Conservation (phyloP, 163 green algal species). For the Dunaliella salina region DNA sequence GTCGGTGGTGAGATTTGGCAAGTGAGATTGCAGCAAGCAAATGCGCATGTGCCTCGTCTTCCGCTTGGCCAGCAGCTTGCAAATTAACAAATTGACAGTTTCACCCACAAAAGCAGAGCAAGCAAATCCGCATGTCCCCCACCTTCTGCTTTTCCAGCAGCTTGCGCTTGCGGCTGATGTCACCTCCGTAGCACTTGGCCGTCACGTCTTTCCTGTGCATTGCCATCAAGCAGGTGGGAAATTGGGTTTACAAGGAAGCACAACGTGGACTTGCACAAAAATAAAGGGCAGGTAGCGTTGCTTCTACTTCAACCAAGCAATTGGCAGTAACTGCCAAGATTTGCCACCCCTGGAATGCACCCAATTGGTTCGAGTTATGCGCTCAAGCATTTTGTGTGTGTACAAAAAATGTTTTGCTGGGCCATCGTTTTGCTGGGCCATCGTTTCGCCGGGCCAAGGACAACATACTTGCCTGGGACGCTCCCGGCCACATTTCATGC, state of each 20-base stretch:
- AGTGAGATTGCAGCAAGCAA: no score
- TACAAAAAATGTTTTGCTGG: no score
- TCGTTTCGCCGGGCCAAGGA: no score
- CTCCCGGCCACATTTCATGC: no score
- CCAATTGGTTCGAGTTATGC: background rate
- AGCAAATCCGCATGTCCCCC: background rate
- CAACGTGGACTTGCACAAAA: background rate
- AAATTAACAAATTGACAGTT: no score
- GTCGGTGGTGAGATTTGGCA: no score
- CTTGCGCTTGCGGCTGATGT: conserved; percentile 82
- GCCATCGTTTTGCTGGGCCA: no score
- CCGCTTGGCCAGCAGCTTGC: conserved; percentile 94
- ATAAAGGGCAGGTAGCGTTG: background rate
- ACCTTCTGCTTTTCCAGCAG: conserved; percentile 93
- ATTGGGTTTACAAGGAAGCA: conserved; percentile 22
- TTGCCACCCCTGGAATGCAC: background rate
- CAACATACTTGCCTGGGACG: no score
- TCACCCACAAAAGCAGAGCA: no score
- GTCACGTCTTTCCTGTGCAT: conserved; percentile 60
- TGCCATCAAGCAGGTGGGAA: conserved; percentile 4
- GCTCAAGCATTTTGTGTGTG: no score
- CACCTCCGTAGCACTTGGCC: conserved; percentile 74
- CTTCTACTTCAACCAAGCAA: no score
- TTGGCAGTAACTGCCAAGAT: no score
- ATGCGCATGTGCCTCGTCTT: conserved; percentile 61